Base-by-base conservation (phyloP, 768 basidiomycete species). In the Boletus tomentosulus region DNA sequence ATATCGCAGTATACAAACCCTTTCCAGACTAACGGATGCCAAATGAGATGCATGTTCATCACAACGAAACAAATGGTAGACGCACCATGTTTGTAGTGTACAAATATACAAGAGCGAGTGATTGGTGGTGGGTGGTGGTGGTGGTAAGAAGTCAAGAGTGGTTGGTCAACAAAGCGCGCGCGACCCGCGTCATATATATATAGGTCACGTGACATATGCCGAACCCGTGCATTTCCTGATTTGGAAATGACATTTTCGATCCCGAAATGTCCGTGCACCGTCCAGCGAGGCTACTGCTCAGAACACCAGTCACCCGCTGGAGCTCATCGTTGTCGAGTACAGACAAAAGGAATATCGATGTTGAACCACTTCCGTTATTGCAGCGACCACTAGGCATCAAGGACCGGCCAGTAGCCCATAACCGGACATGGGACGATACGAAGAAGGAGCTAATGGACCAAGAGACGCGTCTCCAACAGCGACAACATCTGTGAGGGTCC, bases 311-410 rank as follows among this genome's bases (percentile, higher is more conserved):
- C 46, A 12, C 15, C 28, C 65, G 66, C 13, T 64, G 60, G 60
- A 54, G 19, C n/a, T 67, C 66, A 10, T 61, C 61, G 4, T 55
- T 56, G 33, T 50, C 59, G 24, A 56, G 46, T 19, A 19, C 19
- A 19, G 19, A 19, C 19, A 19, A 19, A 38, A 53, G 56, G 9
- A 47, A 47, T 1, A 7, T 15, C 1, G 12, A 30, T 43, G 48
- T 41, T 0, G 57, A 61, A 44, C 60, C 65, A 24, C 65, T 76
- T n/a, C 56, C 66, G 13, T 55, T 78, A 30, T 70, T 90, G 28
- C 76, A 74, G 52, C 73, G 88, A 22, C 91, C 94, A 9, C 73
- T 95, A 10, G 94, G 94, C n/a, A 79, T 94, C 34, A 71, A 73
- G 39, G 80, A 86, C 52, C 75, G 77, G 24, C 94, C 92, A 1